Evolutionary conservation across 192 early-diverging fungal species (phyloP).

Genomic region (Lobulomyces angularis): DNA sequence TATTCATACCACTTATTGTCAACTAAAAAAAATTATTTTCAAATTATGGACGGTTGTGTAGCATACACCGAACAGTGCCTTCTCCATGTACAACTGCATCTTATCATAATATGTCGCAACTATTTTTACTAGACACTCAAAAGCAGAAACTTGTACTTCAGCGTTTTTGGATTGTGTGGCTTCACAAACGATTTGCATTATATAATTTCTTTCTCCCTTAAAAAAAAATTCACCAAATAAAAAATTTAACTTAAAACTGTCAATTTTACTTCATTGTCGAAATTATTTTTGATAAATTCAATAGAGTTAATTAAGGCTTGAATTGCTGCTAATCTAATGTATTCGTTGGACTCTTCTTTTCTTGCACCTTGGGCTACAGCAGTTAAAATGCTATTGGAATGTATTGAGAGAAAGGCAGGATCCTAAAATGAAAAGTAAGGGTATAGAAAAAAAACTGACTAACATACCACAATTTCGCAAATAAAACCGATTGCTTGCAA

Average conservation of each 20-base stretch:
- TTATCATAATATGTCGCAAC: conserved; percentile 94
- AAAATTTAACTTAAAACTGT: too few relatives aligned
- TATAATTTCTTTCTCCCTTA: conserved; percentile 86
- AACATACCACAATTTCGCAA: conserved; percentile 74
- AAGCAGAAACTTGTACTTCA: conserved; percentile 74
- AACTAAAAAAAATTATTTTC: conserved; percentile 25
- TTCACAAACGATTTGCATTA: conserved; percentile 98
- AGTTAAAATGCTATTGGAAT: conserved; percentile 85
- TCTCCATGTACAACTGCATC: conserved; percentile 94
- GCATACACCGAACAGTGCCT: conserved; percentile 82
- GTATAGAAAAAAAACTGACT: background rate
- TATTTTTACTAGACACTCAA: conserved; percentile 93
- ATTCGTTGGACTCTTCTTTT: conserved; percentile 74
- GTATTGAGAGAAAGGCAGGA: conserved; percentile 62
- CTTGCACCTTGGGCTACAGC: conserved; percentile 91
- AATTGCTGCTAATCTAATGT: conserved; percentile 79
- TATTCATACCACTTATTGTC: conserved; percentile 84
- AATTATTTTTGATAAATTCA: conserved; percentile 88
- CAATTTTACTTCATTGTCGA: conserved; percentile 68
- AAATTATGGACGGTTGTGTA: background rate
- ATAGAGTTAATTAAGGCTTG: conserved; percentile 87
- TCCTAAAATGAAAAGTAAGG: conserved; percentile 29
- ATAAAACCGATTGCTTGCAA: conserved; percentile 86
- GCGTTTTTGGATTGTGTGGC: conserved; percentile 68
- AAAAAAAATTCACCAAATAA: conserved; percentile 1